Percentiles rank a stretch among this genome's conserved stretches.
These are phyloP conservation scores for Fraxinus baroniana DNA, from an alignment of 305 asterid genomes.

Conservation along the genomic window DNA sequence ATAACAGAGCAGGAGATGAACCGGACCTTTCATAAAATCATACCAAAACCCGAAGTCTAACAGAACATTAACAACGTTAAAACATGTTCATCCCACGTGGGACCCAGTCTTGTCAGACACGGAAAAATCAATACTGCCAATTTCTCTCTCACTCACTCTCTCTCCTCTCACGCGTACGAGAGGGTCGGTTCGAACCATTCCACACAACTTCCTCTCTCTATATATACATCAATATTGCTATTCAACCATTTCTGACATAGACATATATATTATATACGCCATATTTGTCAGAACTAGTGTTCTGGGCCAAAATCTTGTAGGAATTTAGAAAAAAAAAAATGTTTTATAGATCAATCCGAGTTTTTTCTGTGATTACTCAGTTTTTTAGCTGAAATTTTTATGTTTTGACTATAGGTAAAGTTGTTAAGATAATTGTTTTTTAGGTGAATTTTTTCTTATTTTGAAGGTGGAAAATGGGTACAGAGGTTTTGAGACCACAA, in stretches of 20 bases:
- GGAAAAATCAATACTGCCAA: not conserved
- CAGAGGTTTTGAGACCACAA: constrained; percentile 47
- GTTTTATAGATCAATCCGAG: not conserved
- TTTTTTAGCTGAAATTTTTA: no score
- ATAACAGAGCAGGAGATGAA: not conserved
- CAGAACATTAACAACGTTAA: not conserved
- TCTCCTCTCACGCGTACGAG: not conserved
- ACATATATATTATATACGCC: not conserved
- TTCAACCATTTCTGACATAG: not conserved
- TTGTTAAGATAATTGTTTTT: not conserved
- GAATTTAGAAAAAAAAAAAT: not conserved
- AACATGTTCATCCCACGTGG: not conserved
- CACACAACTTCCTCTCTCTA: not conserved
- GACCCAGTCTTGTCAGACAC: not conserved
- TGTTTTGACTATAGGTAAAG: not conserved
- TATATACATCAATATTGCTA: not conserved
- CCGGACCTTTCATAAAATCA: not conserved
- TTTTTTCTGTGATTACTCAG: not conserved
- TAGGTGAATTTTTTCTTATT: not conserved
- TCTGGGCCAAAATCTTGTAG: not conserved
- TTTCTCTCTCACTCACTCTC: not conserved
- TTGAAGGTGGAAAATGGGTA: constrained; percentile 32
- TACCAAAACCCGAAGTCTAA: not conserved
- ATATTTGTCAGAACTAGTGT: not conserved
- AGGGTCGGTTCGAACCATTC: not conserved